Evolutionary conservation across 1,284 basidiomycete genomes (phyloP), one percentile per base, ranked within the genome.

Genomic region (Heterobasidion occidentale): DNA sequence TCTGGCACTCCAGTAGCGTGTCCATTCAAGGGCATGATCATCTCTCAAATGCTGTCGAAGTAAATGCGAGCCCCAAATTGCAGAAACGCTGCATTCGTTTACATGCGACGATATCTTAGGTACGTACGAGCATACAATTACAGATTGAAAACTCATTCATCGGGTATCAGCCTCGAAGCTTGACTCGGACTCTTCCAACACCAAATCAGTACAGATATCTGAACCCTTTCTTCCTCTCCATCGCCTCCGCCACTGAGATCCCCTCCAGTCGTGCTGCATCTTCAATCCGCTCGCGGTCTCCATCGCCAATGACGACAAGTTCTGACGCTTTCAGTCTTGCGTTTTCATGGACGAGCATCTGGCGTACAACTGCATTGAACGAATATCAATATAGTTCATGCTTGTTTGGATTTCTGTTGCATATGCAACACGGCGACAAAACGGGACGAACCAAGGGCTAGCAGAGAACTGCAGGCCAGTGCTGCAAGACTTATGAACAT

Each of bases 221-320:
- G 70, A 77, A 76, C 0, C 73, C 74, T 57, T 65, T 66, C 61
- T 65, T 71, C 54, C 71, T 67, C 53, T 65, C 66, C 45, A 73
- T 54, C 7, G 72, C 72, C 57, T 76, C 71, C 49, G 70, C 67
- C 53, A 73, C 61, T 2, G 69, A 66, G 36, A 74, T 67, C 14
- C 70, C 70, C 57, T 74, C 71, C 49, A 73, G 62, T 20, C 67
- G 58, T 6, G 72, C 72, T 9, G 70, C 69, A 38, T 74, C 72
- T 52, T 71, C 70, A 54, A 74, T 68, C 27, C 72, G 68, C 52
- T 68, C 12, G 11, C 42, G 42, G 11, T 44, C n/a, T n/a, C 12
- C 63, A 46, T 68, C 66, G 20, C 65, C 64, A 34, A 69, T 60
- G 35, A 69, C 68, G 2, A 67, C 64, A 20, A 65, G 55, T 46